Percentiles rank a stretch among this genome's conserved stretches.
Evolutionary conservation across 2,329 filamentous ascomycete genomes (phyloP).

Genomic region (Aspergillus viridinutans): DNA sequence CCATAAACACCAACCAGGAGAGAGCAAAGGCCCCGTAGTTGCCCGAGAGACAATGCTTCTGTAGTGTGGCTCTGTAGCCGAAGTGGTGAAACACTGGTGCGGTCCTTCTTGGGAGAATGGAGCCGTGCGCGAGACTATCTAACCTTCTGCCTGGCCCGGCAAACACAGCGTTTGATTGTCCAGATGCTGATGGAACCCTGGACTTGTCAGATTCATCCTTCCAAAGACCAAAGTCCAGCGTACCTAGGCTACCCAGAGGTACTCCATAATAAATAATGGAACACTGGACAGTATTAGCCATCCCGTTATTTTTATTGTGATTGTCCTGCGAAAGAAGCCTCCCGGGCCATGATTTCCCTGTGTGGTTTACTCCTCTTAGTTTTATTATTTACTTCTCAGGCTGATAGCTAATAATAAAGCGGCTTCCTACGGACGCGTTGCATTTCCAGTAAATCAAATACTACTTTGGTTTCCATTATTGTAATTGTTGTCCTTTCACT

Average conservation of each 20-base stretch:
- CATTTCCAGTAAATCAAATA: not conserved
- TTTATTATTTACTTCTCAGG: not conserved
- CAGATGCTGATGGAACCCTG: not conserved
- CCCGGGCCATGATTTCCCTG: too few relatives aligned
- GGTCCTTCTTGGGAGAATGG: conserved; percentile 2
- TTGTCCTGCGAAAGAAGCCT: not conserved
- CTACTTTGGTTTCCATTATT: not conserved
- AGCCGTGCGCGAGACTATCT: conserved; percentile 12
- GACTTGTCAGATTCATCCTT: not conserved
- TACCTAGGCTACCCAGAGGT: not conserved
- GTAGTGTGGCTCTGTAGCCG: not conserved
- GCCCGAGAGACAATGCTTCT: conserved; percentile 12
- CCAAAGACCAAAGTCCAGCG: not conserved
- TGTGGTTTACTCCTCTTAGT: too few relatives aligned
- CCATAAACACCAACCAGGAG: not conserved
- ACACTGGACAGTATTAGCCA: not conserved
- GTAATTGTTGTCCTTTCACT: not conserved
- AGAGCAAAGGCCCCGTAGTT: conserved; percentile 5
- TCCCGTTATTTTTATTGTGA: not conserved
- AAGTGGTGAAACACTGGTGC: conserved; percentile 22
- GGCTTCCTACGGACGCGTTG: not conserved
- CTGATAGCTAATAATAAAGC: not conserved
- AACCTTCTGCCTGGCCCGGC: conserved; percentile 5
- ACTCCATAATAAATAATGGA: not conserved
- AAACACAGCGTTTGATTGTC: not conserved